phyloP scores from a whole-genome alignment of 495 filamentous ascomycete species.

The Ramalina peruviana region DNA sequence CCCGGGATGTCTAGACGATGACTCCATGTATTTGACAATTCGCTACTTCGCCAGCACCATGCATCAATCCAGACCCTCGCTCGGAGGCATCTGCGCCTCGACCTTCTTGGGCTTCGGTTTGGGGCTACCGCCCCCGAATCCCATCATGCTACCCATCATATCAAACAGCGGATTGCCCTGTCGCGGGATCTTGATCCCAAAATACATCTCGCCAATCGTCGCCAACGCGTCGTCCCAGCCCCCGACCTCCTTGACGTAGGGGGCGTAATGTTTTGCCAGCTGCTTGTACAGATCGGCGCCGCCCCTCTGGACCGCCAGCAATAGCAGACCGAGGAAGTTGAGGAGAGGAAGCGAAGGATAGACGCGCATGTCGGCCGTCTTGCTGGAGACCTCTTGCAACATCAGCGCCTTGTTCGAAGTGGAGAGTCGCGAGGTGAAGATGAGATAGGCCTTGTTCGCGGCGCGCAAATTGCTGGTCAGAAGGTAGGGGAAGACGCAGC shows the following conservation, averaged over 20 bases:
- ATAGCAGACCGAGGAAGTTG: constrained; percentile 77
- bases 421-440: constrained; percentile 63
- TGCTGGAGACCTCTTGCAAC: constrained; percentile 69
- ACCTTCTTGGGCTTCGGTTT: constrained; percentile 30
- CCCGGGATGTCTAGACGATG: not conserved
- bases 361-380: constrained; percentile 59
- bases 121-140: constrained; percentile 44
- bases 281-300: constrained; percentile 68
- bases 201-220: constrained; percentile 91
- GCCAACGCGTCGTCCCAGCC: constrained; percentile 76
- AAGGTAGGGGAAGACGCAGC: constrained; percentile 85
- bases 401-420: constrained; percentile 52
- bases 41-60: not conserved
- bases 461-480: constrained; percentile 79
- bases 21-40: not conserved
- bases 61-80: constrained; percentile 40
- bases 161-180: constrained; percentile 85
- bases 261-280: constrained; percentile 66
- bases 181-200: constrained; percentile 77
- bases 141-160: constrained; percentile 94
- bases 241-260: constrained; percentile 56
- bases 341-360: constrained; percentile 77
- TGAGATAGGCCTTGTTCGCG: constrained; percentile 64
- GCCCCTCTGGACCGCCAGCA: constrained; percentile 73
- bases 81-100: constrained; percentile 32